These are phyloP conservation scores for Paxillus ammoniavirescens DNA, from an alignment of 768 basidiomycete species.

Conservation along the genomic window DNA sequence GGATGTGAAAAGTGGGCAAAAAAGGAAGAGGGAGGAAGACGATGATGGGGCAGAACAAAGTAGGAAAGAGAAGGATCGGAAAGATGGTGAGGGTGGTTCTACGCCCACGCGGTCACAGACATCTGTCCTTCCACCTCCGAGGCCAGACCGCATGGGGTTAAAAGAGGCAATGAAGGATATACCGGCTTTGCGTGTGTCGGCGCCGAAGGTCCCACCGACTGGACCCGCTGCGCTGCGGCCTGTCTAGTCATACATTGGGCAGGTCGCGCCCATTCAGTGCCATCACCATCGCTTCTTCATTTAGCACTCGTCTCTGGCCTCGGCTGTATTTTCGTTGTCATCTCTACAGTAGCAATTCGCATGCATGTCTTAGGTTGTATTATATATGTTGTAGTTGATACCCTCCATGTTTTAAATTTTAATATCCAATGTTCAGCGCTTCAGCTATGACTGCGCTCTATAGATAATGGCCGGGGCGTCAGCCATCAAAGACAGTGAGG, in stretches of 20 bases:
- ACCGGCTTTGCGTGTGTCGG: conserved; percentile 8
- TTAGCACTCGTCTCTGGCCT: too few relatives aligned
- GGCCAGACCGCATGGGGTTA: conserved; percentile 18
- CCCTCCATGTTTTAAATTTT: too few relatives aligned
- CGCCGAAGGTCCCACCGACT: conserved; percentile 4
- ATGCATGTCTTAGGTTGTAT: too few relatives aligned
- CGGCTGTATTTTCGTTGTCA: too few relatives aligned
- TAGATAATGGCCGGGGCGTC: too few relatives aligned
- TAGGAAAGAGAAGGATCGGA: conserved; percentile 18
- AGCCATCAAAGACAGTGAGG: too few relatives aligned
- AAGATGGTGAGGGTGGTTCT: not conserved
- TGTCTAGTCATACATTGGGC: not conserved
- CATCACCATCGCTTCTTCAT: too few relatives aligned
- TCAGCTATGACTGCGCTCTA: too few relatives aligned
- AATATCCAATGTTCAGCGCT: too few relatives aligned
- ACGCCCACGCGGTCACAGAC: not conserved
- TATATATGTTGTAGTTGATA: too few relatives aligned
- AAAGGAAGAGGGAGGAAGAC: conserved; percentile 29
- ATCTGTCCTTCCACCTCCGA: conserved; percentile 11
- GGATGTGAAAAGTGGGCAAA: not conserved
- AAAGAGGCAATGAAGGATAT: conserved; percentile 19
- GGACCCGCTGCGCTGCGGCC: conserved; percentile 7
- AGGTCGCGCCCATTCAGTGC: too few relatives aligned
- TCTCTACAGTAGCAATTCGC: too few relatives aligned
- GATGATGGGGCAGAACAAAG: not conserved